Evolutionary conservation across 805 yeast species (phyloP), one percentile per base, ranked within the genome.

Genomic region (Pichia rugopelliculosa): DNA sequence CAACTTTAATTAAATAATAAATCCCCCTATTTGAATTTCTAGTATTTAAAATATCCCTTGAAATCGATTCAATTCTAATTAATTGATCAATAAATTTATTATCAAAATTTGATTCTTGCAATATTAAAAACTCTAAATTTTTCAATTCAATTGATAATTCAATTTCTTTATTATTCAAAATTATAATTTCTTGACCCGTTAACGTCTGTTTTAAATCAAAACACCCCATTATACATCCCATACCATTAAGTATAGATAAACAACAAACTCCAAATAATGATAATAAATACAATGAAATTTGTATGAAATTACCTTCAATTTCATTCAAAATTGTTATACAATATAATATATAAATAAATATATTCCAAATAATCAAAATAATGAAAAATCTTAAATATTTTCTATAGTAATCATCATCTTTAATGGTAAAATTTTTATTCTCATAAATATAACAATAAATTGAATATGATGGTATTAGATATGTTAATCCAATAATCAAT

Each of bases 151-250:
- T 51, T 69, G 73, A 17, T 30, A 44, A 25, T n/a, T 40, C 42
- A 9, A 47, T 13, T 12, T 47, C 50, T 15, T 34, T 44, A 2
- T 48, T 39, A 33, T 63, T 57, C 42, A 79, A 17, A 26, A 30
- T 39, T 12, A n/a, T 40, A 9, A 20, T 37, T 23, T 44, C 44
- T 9, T 39, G 25, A 4, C 45, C 48, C 2, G 18, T 15, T 30
- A 34, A 39, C 40, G 40, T 39, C 39, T 57, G 39, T 42, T 53
- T 58, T 9, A 54, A 49, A 40, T 59, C 58, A 45, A 54, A 69
- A 9, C 78, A 71, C 0, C 77, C 73, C 38, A 77, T 69, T 13
- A 73, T 60, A 7, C 77, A 72, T 1, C 80, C 82, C 39, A 76
- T 67, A 2, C 82, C 82, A 11, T 77, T 75, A 18, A 77, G 60